phyloP scores from a whole-genome alignment of 805 yeast species.

The Hanseniaspora nectarophila region DNA sequence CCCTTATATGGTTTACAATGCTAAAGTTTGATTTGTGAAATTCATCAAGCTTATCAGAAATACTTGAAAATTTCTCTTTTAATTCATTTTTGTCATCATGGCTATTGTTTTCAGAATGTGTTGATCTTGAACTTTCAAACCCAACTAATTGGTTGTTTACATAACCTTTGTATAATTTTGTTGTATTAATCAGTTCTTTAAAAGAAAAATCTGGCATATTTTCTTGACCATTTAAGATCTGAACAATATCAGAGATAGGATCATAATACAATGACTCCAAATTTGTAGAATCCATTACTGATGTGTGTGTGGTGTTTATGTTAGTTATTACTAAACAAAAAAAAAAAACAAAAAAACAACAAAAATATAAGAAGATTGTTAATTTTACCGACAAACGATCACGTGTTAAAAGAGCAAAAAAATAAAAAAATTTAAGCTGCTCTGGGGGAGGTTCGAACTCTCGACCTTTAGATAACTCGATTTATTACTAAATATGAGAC shows the following conservation, averaged over 20 bases:
- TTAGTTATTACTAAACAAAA: background rate
- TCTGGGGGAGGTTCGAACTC: slow-evolving; percentile 38
- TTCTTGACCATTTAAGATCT: slow-evolving; percentile 41
- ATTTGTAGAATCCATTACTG: background rate
- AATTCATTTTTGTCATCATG: background rate
- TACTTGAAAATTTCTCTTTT: background rate
- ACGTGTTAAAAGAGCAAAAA: background rate
- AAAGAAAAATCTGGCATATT: slow-evolving; percentile 35
- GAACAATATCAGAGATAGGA: slow-evolving; percentile 42
- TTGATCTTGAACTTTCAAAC: background rate
- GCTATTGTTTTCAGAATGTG: background rate
- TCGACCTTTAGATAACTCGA: slow-evolving; percentile 32
- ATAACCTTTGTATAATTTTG: background rate
- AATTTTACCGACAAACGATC: too few species aligned
- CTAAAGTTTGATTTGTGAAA: background rate
- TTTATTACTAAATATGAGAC: slow-evolving; percentile 30
- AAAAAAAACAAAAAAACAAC: too few species aligned
- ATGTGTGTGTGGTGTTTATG: background rate
- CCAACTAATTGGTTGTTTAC: background rate
- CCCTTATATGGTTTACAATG: slow-evolving; percentile 43
- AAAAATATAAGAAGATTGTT: too few species aligned
- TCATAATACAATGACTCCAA: slow-evolving; percentile 36
- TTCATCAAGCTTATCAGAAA: background rate
- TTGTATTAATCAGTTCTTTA: slow-evolving; percentile 34
- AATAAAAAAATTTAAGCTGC: slow-evolving; percentile 20